Percentiles rank a stretch among this genome's conserved stretches.
phyloP scores from a whole-genome alignment of 805 yeast genomes.

The Ogataea pilisensis region DNA sequence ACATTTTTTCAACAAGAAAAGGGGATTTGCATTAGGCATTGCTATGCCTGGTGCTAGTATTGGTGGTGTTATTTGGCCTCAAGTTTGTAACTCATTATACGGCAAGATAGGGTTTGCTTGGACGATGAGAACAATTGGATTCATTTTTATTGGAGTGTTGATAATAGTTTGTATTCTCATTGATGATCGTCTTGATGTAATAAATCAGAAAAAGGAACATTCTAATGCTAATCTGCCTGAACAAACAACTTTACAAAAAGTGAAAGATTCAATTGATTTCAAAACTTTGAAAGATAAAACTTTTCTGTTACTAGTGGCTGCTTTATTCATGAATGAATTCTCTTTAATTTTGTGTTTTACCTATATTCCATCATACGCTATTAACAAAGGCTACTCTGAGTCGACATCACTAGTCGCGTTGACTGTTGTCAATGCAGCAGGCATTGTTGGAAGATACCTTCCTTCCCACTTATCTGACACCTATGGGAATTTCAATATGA shows the following conservation, averaged over 20 bases:
- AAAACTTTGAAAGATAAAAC: constrained; percentile 38
- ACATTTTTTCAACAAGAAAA: constrained; percentile 55
- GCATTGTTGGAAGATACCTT: constrained; percentile 43
- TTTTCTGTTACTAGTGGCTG: constrained; percentile 37
- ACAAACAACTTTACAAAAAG: constrained; percentile 9
- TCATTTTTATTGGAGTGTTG: constrained; percentile 36
- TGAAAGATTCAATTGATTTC: constrained; percentile 34
- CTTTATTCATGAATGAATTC: constrained; percentile 47
- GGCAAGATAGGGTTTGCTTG: constrained; percentile 50
- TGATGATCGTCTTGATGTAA: constrained; percentile 25
- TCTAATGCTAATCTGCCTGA: no score
- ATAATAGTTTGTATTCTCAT: constrained; percentile 31
- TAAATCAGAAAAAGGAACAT: constrained; percentile 6
- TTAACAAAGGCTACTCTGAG: constrained; percentile 43
- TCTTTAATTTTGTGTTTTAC: constrained; percentile 49
- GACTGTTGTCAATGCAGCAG: constrained; percentile 40
- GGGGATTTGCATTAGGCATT: constrained; percentile 59
- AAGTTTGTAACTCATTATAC: constrained; percentile 48
- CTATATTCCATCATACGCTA: constrained; percentile 55
- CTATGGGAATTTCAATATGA: constrained; percentile 42
- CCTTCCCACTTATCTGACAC: constrained; percentile 44
- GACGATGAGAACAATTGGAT: constrained; percentile 54
- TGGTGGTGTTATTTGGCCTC: constrained; percentile 55
- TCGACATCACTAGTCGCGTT: constrained; percentile 39
- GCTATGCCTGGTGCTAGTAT: constrained; percentile 58